These are phyloP conservation scores for Choiromyces venosus DNA, from an alignment of 495 filamentous ascomycete genomes.

Conservation along the genomic window DNA sequence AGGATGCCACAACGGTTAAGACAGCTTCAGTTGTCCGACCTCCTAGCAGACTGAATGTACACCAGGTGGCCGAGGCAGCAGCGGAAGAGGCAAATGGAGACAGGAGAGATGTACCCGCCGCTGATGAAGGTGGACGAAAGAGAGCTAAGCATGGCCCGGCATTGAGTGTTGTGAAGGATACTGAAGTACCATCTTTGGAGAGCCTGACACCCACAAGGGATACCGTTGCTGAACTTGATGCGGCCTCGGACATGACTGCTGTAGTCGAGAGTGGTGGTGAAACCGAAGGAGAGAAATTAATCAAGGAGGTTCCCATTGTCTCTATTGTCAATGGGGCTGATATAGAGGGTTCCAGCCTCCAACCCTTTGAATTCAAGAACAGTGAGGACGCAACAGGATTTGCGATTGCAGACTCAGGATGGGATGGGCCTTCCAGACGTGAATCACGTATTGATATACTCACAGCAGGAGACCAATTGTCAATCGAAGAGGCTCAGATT, in stretches of 20 bases:
- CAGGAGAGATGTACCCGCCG: slow-evolving; percentile 24
- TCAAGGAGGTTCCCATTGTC: slow-evolving; percentile 16
- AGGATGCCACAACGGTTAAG: slow-evolving; percentile 51
- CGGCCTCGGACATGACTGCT: slow-evolving; percentile 13
- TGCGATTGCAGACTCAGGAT: slow-evolving; percentile 29
- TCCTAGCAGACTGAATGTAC: slow-evolving; percentile 43
- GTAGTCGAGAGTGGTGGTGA: slow-evolving; percentile 26
- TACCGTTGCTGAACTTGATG: slow-evolving; percentile 14
- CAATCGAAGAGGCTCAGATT: slow-evolving; percentile 27
- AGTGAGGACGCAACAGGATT: slow-evolving; percentile 28
- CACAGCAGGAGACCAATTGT: slow-evolving; percentile 9
- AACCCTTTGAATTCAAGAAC: slow-evolving; percentile 31
- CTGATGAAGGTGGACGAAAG: slow-evolving; percentile 34
- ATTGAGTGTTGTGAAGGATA: slow-evolving; percentile 25
- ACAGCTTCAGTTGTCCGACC: slow-evolving; percentile 76
- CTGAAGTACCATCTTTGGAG: slow-evolving; percentile 31
- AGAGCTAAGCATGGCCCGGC: slow-evolving; percentile 35
- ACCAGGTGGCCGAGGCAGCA: slow-evolving; percentile 18
- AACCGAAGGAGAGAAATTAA: slow-evolving; percentile 23
- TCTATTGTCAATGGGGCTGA: slow-evolving; percentile 13
- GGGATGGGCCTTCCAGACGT: slow-evolving; percentile 22
- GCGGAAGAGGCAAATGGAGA: slow-evolving; percentile 22
- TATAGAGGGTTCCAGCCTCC: slow-evolving; percentile 19
- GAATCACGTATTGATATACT: slow-evolving; percentile 28
- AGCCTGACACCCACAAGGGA: slow-evolving; percentile 22